Percentiles rank a stretch among this genome's conserved stretches.
Evolutionary conservation across 2,329 filamentous ascomycete genomes (phyloP).

Genomic region (Calonectria pteridis): DNA sequence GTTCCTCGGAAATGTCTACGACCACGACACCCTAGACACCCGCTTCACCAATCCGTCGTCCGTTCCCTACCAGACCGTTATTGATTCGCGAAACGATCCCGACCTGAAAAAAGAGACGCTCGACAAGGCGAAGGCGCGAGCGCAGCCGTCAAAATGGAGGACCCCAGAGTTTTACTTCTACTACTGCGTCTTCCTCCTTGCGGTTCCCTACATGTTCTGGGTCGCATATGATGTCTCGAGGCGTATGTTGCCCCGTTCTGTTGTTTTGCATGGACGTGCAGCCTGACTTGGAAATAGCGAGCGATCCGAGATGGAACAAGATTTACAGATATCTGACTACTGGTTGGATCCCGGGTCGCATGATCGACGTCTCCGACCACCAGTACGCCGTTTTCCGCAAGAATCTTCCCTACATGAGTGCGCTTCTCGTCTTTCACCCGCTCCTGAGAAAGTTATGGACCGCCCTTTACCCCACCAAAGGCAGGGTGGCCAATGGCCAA

Average conservation of each 20-base stretch:
- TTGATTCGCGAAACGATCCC: slow-evolving; percentile 63
- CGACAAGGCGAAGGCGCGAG: slow-evolving; percentile 56
- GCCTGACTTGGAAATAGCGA: slow-evolving; percentile 64
- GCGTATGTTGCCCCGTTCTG: slow-evolving; percentile 62
- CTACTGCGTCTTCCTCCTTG: slow-evolving; percentile 73
- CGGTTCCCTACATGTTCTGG: slow-evolving; percentile 91
- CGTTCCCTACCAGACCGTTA: slow-evolving; percentile 72
- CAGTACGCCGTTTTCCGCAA: slow-evolving; percentile 89
- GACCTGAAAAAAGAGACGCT: slow-evolving; percentile 47
- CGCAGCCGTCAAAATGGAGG: slow-evolving; percentile 80
- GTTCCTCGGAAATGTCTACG: slow-evolving; percentile 68
- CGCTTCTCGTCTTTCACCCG: slow-evolving; percentile 83
- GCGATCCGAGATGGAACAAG: slow-evolving; percentile 83
- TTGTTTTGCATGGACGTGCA: too few relatives aligned
- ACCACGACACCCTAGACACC: slow-evolving; percentile 72
- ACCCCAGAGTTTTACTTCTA: slow-evolving; percentile 91
- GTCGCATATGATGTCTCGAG: slow-evolving; percentile 87
- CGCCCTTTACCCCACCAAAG: slow-evolving; percentile 56
- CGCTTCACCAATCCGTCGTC: slow-evolving; percentile 77
- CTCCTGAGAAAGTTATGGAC: slow-evolving; percentile 81
- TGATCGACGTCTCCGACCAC: slow-evolving; percentile 90
- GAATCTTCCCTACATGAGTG: slow-evolving; percentile 85
- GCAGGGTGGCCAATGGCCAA: slow-evolving; percentile 59
- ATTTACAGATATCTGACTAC: slow-evolving; percentile 78
- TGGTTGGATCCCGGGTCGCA: slow-evolving; percentile 93